These are phyloP conservation scores for Leccinum truebloodii DNA, from an alignment of 768 basidiomycete species.

Conservation along the genomic window DNA sequence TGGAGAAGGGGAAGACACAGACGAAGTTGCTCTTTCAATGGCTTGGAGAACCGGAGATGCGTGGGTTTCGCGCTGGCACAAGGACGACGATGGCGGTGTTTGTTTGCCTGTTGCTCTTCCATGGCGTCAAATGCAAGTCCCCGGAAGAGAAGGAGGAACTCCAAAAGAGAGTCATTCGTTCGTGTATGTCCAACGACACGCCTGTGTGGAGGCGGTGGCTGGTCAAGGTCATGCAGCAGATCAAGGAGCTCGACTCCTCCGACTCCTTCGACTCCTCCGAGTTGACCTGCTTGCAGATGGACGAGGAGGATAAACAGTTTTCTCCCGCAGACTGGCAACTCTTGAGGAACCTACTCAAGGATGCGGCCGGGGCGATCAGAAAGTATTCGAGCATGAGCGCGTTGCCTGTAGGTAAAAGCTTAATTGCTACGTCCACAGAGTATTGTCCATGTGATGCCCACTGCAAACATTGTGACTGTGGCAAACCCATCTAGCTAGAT, in stretches of 20 bases:
- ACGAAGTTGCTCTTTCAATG: conserved; percentile 12
- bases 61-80: conserved; percentile 16
- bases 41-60: conserved; percentile 15
- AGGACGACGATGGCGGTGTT: conserved; percentile 28
- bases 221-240: conserved; percentile 21
- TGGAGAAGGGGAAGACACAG: conserved; percentile 37
- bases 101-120: conserved; percentile 24
- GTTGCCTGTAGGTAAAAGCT: conserved; percentile 6
- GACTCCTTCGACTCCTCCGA: neutral
- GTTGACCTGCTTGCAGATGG: conserved; percentile 1
- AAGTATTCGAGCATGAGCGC: conserved; percentile 7
- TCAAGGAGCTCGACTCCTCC: conserved; percentile 3
- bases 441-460: neutral
- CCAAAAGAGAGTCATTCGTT: conserved; percentile 15
- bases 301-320: neutral
- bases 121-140: conserved; percentile 1
- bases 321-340: conserved; percentile 1
- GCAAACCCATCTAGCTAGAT: neutral
- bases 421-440: neutral
- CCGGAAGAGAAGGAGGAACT: neutral
- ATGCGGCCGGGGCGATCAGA: conserved; percentile 19
- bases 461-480: neutral
- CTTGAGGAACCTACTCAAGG: conserved; percentile 12
- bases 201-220: conserved; percentile 25
- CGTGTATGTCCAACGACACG: conserved; percentile 26